phyloP scores from a whole-genome alignment of 768 basidiomycete species.

The Boletellus ananas region DNA sequence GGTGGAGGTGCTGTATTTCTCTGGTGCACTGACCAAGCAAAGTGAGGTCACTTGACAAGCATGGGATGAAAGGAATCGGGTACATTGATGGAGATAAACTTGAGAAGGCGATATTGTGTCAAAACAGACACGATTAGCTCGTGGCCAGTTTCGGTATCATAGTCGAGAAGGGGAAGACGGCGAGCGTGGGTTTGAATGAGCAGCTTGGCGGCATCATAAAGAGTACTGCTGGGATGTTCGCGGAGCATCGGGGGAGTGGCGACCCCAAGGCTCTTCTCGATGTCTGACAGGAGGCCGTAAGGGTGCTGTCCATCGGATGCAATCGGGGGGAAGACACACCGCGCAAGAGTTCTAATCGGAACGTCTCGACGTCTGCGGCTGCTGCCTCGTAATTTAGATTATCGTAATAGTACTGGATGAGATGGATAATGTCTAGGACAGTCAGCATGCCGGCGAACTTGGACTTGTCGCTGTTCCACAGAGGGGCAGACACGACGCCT shows the following conservation, averaged over 20 bases:
- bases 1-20: slow-evolving; percentile 78
- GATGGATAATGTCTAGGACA: slow-evolving; percentile 97
- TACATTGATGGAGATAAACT: slow-evolving; percentile 97
- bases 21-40: slow-evolving; percentile 61
- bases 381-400: slow-evolving; percentile 80
- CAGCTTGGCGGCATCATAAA: slow-evolving; percentile 85
- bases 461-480: slow-evolving; percentile 95
- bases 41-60: slow-evolving; percentile 6
- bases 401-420: slow-evolving; percentile 97
- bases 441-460: slow-evolving; percentile 98
- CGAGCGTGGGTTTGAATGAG: slow-evolving; percentile 96
- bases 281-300: slow-evolving; percentile 51
- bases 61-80: slow-evolving; percentile 21
- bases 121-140: slow-evolving; percentile 95
- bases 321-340: slow-evolving; percentile 46
- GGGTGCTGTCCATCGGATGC: slow-evolving; percentile 4
- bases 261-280: slow-evolving; percentile 89
- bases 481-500: slow-evolving; percentile 97
- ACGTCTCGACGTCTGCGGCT: slow-evolving; percentile 86
- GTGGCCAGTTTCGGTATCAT: slow-evolving; percentile 89
- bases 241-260: slow-evolving; percentile 86
- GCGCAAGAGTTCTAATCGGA: slow-evolving; percentile 83
- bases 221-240: slow-evolving; percentile 82
- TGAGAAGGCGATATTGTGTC: slow-evolving; percentile 96
- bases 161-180: slow-evolving; percentile 88